Evolutionary conservation across 192 early-diverging fungal species (phyloP), one percentile per base, ranked within the genome.

Genomic region (Coemansia sp.): DNA sequence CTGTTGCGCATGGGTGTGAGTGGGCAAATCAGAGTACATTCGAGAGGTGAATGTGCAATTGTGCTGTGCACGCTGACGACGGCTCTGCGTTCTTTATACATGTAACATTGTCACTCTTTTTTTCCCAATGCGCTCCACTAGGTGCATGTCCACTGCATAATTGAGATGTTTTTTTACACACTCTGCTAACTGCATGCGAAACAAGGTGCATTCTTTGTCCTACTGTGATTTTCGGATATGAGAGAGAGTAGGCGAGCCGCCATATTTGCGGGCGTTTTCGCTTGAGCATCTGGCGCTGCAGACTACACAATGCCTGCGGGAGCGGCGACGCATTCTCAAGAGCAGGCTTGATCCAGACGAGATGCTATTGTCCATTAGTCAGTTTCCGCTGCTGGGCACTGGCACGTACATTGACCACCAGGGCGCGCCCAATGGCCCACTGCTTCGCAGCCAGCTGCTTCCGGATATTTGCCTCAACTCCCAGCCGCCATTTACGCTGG

Each of bases 391-490:
- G 49, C 86, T 99, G 39, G 97, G 97, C 57, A 78, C 84, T 54
- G 84, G 78, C 43, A 82, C 84, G 48, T 85, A 87, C 61, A 88
- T 90, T 56, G 73, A 89, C 29, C 82, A 82, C 20, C 92, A 94
- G 50, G 71, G 82, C 69, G 73, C 82, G 14, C 73, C 85, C 16
- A 73, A 80, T 27, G 87, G 83, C n/a, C 82, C 88, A 35, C 87
- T 88, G 12, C 87, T 88, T 53, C 85, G 88, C 63, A 92, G 90
- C 80, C 67, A 92, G 62, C 92, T 97, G 79, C 85, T 97, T 37
- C 92, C 95, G 20, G 92, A 97, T 66, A 86, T 89, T 41, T 89
- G 91, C 57, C 95, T 99, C 63, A 93, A 93, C 59, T 88, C 90
- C n/a, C 90, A 94, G 41, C 90, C 89, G 3, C 86, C 94, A 29